These are phyloP conservation scores for Zalaria sp. DNA, from an alignment of 2,329 filamentous ascomycete species.

Conservation along the genomic window DNA sequence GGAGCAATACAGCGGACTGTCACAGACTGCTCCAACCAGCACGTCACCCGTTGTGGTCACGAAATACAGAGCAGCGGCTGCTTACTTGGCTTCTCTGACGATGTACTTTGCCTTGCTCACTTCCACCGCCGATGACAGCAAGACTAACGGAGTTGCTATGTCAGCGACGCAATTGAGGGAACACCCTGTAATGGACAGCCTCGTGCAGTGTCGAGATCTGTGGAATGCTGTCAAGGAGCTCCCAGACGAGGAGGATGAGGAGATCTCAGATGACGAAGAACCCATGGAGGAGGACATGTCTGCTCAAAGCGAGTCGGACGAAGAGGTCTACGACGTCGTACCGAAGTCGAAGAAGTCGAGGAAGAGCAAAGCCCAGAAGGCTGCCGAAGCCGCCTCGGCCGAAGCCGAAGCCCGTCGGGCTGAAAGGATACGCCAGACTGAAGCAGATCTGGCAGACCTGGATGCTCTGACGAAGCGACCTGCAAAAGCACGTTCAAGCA, in stretches of 20 bases:
- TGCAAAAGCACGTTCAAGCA: constrained; percentile 13
- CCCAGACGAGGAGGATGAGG: constrained; percentile 7
- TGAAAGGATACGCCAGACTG: constrained; percentile 39
- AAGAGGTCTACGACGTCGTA: constrained; percentile 15
- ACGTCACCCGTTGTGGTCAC: constrained; percentile 23
- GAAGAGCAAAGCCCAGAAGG: constrained; percentile 34
- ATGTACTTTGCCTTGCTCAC: constrained; percentile 95
- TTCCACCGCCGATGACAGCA: constrained; percentile 50
- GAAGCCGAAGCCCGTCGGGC: constrained; percentile 39
- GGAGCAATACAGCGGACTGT: constrained; percentile 6
- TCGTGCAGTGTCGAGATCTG: constrained; percentile 65
- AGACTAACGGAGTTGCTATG: constrained; percentile 41
- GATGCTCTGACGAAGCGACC: constrained; percentile 42
- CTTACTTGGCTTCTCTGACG: constrained; percentile 73
- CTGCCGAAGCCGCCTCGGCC: constrained; percentile 38
- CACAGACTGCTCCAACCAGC: constrained; percentile 5
- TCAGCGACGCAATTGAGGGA: constrained; percentile 70
- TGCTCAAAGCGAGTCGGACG: constrained; percentile 17
- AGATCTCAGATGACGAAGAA: constrained; percentile 2
- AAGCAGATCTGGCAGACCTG: constrained; percentile 62
- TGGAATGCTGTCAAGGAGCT: constrained; percentile 65
- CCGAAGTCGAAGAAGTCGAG: constrained; percentile 23
- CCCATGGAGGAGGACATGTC: constrained; percentile 3
- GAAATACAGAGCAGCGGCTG: constrained; percentile 67
- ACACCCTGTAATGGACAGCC: constrained; percentile 77